These are phyloP conservation scores for Pilatotrama ljubarskyi DNA, from an alignment of 768 basidiomycete species.

Conservation along the genomic window DNA sequence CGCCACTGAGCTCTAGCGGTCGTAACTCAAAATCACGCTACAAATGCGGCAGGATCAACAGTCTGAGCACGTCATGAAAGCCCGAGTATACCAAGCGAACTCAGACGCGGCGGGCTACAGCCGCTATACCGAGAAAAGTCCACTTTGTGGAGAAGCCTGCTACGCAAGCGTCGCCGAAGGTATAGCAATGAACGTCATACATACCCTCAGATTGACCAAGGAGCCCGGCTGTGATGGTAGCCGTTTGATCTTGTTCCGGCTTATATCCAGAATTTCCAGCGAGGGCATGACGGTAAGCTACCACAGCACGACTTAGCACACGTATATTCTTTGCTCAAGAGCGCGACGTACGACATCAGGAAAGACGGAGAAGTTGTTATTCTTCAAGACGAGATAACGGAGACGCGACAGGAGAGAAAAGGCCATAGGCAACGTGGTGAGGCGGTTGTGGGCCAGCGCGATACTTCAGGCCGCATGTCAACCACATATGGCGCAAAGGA, in stretches of 20 bases:
- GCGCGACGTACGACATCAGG: slow-evolving; percentile 76
- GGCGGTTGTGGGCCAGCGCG: slow-evolving; percentile 81
- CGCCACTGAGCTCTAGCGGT: too few species aligned
- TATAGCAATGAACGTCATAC: slow-evolving; percentile 19
- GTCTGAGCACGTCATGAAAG: background rate
- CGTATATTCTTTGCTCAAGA: background rate
- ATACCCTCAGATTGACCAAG: slow-evolving; percentile 71
- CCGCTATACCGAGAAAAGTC: background rate
- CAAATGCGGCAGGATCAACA: background rate
- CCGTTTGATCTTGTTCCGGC: slow-evolving; percentile 83
- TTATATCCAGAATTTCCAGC: slow-evolving; percentile 92
- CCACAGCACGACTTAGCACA: background rate
- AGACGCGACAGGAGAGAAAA: slow-evolving; percentile 73
- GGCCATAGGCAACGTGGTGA: slow-evolving; percentile 73
- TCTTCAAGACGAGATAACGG: slow-evolving; percentile 85
- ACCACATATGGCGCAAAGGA: background rate
- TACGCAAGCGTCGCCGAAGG: too few species aligned
- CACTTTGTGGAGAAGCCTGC: background rate
- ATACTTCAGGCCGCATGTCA: slow-evolving; percentile 50
- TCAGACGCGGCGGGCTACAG: background rate
- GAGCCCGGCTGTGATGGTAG: slow-evolving; percentile 81
- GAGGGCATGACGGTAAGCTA: slow-evolving; percentile 84
- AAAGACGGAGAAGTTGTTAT: slow-evolving; percentile 78
- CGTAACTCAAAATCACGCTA: too few species aligned
- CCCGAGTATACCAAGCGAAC: background rate